Conservation (phyloP, 1,284 basidiomycete species). For the Trametes pubescens region DNA sequence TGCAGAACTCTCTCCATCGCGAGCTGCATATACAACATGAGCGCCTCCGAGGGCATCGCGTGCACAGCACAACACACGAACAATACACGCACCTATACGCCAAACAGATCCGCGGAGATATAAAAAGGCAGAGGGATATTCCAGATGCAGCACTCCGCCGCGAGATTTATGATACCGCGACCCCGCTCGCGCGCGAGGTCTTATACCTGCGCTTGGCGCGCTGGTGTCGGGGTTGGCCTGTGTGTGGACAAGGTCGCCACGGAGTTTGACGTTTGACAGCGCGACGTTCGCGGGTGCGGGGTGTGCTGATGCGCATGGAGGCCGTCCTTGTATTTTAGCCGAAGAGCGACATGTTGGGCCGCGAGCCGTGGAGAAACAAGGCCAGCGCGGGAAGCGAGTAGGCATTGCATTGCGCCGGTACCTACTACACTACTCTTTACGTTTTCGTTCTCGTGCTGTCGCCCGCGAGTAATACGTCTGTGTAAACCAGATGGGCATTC, state of each 20-base stretch:
- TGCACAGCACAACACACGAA: neutral
- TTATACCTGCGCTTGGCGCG: conserved; percentile 2
- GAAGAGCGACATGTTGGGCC: neutral
- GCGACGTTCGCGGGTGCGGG: neutral
- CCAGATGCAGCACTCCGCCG: conserved; percentile 15
- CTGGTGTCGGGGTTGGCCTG: neutral
- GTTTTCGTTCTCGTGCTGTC: no score
- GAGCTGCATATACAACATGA: neutral
- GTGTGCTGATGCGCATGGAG: neutral
- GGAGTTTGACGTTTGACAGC: conserved; percentile 21
- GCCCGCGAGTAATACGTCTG: no score
- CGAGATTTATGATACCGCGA: conserved; percentile 12
- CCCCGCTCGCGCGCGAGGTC: neutral
- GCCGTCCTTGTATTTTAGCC: neutral
- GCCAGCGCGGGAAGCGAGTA: neutral
- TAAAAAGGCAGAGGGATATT: conserved; percentile 12
- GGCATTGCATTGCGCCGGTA: neutral
- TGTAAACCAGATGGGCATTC: neutral
- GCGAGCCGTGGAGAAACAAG: neutral
- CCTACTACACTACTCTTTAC: neutral
- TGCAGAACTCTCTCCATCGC: conserved; percentile 7
- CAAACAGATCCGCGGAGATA: conserved; percentile 20
- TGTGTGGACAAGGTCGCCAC: conserved; percentile 17
- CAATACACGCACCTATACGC: conserved; percentile 1
- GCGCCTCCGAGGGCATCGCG: neutral